A percentile compares a stretch with the other conserved stretches of the same genome.
These are phyloP conservation scores for Microthyrium microscopicum DNA, from an alignment of 2,329 filamentous ascomycete species.

Conservation along the genomic window DNA sequence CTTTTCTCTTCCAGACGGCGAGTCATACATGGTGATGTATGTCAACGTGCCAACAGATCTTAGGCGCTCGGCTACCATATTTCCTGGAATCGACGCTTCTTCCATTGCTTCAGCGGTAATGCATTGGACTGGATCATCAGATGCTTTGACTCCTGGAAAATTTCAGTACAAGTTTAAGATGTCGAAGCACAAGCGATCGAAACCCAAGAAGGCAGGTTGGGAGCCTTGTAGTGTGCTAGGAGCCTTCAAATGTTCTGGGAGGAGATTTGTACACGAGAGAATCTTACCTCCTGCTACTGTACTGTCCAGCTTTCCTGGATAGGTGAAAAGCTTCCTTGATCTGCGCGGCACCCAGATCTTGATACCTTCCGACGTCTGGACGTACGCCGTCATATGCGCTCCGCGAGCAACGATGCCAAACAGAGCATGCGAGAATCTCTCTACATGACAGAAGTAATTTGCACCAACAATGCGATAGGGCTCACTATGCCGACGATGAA, in stretches of 20 bases:
- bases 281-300: constrained; percentile 12
- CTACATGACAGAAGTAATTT: constrained; percentile 9
- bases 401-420: constrained; percentile 9
- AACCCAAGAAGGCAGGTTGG: too few relatives aligned
- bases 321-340: constrained; percentile 14
- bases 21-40: constrained; percentile 10
- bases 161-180: too few relatives aligned
- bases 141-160: constrained; percentile 11
- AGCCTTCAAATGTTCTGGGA: too few relatives aligned
- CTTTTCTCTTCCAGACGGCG: constrained; percentile 9
- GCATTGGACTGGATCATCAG: constrained; percentile 12
- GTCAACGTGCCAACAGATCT: constrained; percentile 11
- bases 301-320: constrained; percentile 17
- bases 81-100: constrained; percentile 13
- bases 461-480: constrained; percentile 26
- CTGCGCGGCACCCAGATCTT: constrained; percentile 16
- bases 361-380: constrained; percentile 3
- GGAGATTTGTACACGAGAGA: too few relatives aligned
- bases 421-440: constrained; percentile 7
- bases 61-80: constrained; percentile 11
- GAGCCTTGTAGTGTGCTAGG: too few relatives aligned
- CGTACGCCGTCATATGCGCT: constrained; percentile 8
- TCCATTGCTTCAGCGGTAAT: constrained; percentile 16
- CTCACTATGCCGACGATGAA: constrained; percentile 27
- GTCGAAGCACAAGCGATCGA: too few relatives aligned